These are phyloP conservation scores for Puccinia novopanici DNA, from an alignment of 1,284 basidiomycete genomes.

Conservation along the genomic window DNA sequence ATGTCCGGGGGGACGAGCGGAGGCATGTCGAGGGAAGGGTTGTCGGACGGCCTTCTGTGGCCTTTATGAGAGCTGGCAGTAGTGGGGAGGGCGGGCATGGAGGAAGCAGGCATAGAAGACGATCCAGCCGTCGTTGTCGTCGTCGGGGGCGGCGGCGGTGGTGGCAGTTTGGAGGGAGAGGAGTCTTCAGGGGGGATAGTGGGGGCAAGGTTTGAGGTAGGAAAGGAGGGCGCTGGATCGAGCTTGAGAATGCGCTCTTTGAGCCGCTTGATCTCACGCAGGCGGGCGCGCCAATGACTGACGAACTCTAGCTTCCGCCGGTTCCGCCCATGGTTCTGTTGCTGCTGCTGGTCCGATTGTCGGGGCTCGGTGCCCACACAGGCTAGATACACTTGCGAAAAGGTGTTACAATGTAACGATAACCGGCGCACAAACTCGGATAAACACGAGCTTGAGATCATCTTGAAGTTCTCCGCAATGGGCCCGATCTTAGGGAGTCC, in stretches of 20 bases:
- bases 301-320: slow-evolving; percentile 69
- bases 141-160: neutral
- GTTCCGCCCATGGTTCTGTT: neutral
- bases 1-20: neutral
- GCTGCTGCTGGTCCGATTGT: neutral
- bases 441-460: slow-evolving; percentile 80
- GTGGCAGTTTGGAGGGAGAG: neutral
- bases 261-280: slow-evolving; percentile 71
- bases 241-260: slow-evolving; percentile 33
- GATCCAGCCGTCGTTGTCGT: no score
- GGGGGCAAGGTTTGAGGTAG: neutral
- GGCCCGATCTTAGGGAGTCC: slow-evolving; percentile 91
- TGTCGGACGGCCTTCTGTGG: no score
- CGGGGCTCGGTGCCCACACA: slow-evolving; percentile 64
- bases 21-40: neutral
- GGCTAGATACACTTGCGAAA: slow-evolving; percentile 76
- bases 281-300: slow-evolving; percentile 81
- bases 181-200: neutral
- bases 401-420: slow-evolving; percentile 80
- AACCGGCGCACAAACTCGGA: slow-evolving; percentile 82
- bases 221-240: neutral
- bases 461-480: slow-evolving; percentile 78
- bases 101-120: no score
- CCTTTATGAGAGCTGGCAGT: no score
- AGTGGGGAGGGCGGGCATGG: no score